Evolutionary conservation across 73 alveolate species (phyloP), one percentile per base, ranked within the genome.

Genomic region (Tetrahymena elliotti): DNA sequence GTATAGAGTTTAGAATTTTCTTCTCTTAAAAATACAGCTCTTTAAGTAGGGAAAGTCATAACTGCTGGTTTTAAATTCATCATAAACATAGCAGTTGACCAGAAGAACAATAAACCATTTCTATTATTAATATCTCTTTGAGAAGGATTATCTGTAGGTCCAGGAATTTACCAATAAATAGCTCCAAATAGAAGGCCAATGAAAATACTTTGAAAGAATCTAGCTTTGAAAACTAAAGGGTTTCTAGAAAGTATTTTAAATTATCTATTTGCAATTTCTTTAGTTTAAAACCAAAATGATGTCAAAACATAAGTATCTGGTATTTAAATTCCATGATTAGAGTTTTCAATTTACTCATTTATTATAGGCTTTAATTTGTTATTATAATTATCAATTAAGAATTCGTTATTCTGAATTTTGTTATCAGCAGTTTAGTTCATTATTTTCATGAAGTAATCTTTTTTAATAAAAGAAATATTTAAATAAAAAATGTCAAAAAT

Each of bases 1-100:
- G 96, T 40, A 37, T 94, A 94, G 11, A 94, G 84, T 88, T 88
- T 88, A 13, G 95, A n/a, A 53, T 88, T 94, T 40, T 94, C 96
- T 47, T 94, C 96, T 53, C 96, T 94, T 84, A 94, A 88, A 53
- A 94, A 94, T 16, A 94, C 96, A 37, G 68, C 93, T 35, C 96
- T 94, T 35, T 94, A 94, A 34, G 95, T 33, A 18, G 96, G 93
- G 54, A 94, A 94, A 35, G 93, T n/a, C 24, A 94, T 31, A 3
- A 94, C 53, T 5, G 54, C 68, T 6, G 96, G 96, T 20, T 84
- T 84, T 31, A 94, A 40, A 6, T 94, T 16, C 37, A 94, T 33
- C 83, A 94, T 68, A 24, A 92, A 39, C 41, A 39, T 84, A 33
- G 36, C 33, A 39, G 40, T 47, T 36, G 84, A 38, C 5, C 37